phyloP scores from a whole-genome alignment of 257 asterid genomes.

The Solanum tacnaense region DNA sequence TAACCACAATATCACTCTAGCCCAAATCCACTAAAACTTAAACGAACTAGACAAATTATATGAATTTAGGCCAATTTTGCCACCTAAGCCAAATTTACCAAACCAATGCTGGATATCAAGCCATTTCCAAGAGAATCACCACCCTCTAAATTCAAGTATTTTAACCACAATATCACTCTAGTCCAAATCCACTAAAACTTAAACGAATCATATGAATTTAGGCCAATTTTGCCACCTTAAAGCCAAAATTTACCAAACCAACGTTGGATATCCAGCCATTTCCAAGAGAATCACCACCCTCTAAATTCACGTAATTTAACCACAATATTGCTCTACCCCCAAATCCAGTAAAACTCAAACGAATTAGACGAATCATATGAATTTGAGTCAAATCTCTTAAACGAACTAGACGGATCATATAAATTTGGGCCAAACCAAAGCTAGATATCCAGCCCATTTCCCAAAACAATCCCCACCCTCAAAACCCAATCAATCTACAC shows the following conservation, averaged over 20 bases:
- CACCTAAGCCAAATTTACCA: background rate
- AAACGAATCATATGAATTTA: background rate
- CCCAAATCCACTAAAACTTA: background rate
- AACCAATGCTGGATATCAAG: too few species aligned
- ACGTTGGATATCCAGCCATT: too few species aligned
- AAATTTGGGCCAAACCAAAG: background rate
- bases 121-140: too few species aligned
- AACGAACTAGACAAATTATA: background rate
- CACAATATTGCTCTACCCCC: background rate
- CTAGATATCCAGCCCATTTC: background rate
- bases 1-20: background rate
- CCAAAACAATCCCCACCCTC: background rate
- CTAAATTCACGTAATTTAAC: too few species aligned
- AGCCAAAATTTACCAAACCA: too few species aligned
- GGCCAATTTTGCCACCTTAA: too few species aligned
- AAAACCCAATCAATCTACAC: constrained; percentile 8
- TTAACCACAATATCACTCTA: too few species aligned
- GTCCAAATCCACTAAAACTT: background rate
- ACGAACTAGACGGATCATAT: background rate
- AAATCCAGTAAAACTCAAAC: too few species aligned
- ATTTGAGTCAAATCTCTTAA: background rate
- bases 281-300: too few species aligned
- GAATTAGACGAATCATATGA: background rate
- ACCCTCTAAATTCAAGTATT: too few species aligned
- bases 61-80: too few species aligned